These are phyloP conservation scores for Lipomyces yarrowii DNA, from an alignment of 1,139 yeast species.

Conservation along the genomic window DNA sequence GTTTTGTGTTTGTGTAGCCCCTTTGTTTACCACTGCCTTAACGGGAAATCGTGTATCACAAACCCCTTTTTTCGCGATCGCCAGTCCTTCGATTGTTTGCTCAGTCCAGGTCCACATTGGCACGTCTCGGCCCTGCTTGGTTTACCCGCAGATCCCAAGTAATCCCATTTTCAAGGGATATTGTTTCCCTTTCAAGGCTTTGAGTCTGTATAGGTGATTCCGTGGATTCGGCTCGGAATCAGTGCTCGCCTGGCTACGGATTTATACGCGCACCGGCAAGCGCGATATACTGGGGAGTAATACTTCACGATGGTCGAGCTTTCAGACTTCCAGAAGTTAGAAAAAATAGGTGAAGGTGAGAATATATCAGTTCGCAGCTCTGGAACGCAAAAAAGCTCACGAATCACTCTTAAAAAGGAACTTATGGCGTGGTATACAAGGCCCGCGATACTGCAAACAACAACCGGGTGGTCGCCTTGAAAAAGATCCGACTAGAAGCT, in stretches of 20 bases:
- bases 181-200: neutral
- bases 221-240: neutral
- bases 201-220: neutral
- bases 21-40: neutral
- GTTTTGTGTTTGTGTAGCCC: neutral
- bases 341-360: slow-evolving; percentile 92
- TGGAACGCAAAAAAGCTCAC: neutral
- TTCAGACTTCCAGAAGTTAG: slow-evolving; percentile 76
- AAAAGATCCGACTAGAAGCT: slow-evolving; percentile 91
- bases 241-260: neutral
- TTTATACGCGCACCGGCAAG: neutral
- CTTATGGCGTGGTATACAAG: slow-evolving; percentile 97
- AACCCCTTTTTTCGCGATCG: neutral
- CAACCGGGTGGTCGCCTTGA: slow-evolving; percentile 89
- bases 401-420: slow-evolving; percentile 49
- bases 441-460: slow-evolving; percentile 89
- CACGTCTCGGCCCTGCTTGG: neutral
- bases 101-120: neutral
- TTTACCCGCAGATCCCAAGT: neutral
- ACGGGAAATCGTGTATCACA: neutral
- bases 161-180: neutral
- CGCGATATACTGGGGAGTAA: no score
- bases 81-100: neutral
- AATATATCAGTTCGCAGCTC: neutral
- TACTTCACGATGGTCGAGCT: slow-evolving; percentile 71